Evolutionary conservation across 805 yeast genomes (phyloP).

Genomic region (Ogataea populi-albae): DNA sequence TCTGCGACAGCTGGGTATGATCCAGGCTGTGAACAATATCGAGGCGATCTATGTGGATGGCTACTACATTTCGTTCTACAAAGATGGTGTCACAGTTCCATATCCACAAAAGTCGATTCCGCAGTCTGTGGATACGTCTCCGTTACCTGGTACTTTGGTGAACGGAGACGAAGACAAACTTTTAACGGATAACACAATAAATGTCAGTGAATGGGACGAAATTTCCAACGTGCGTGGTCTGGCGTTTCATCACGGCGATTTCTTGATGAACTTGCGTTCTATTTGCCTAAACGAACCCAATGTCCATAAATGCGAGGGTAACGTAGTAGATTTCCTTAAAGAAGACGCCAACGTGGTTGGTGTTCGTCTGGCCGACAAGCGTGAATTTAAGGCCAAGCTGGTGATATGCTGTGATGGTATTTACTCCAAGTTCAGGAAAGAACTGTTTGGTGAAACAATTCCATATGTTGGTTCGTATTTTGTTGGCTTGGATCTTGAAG

Average conservation of each 20-base stretch:
- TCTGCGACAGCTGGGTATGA: constrained; percentile 77
- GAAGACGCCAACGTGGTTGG: constrained; percentile 64
- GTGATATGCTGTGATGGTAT: constrained; percentile 91
- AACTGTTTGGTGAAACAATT: constrained; percentile 53
- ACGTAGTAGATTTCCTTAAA: constrained; percentile 64
- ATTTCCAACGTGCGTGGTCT: constrained; percentile 66
- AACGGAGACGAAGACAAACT: constrained; percentile 58
- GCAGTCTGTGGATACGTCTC: constrained; percentile 41
- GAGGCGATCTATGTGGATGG: constrained; percentile 79
- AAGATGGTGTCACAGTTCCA: constrained; percentile 54
- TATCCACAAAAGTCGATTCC: constrained; percentile 65
- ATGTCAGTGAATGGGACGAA: constrained; percentile 52
- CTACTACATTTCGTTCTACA: constrained; percentile 70
- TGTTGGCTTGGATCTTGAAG: constrained; percentile 72
- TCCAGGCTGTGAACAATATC: constrained; percentile 65
- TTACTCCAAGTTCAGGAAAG: constrained; percentile 85
- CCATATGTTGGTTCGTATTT: constrained; percentile 81
- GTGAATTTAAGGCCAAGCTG: constrained; percentile 54
- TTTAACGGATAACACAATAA: constrained; percentile 46
- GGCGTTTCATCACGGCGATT: constrained; percentile 91
- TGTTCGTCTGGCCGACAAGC: constrained; percentile 54
- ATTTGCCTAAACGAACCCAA: constrained; percentile 70
- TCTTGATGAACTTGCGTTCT: constrained; percentile 69
- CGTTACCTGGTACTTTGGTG: constrained; percentile 52
- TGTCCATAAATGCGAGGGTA: constrained; percentile 78